Percentiles rank a stretch among this genome's conserved stretches.
Conservation (phyloP, 257 asterid species). For the Ligustrum vulgare region DNA sequence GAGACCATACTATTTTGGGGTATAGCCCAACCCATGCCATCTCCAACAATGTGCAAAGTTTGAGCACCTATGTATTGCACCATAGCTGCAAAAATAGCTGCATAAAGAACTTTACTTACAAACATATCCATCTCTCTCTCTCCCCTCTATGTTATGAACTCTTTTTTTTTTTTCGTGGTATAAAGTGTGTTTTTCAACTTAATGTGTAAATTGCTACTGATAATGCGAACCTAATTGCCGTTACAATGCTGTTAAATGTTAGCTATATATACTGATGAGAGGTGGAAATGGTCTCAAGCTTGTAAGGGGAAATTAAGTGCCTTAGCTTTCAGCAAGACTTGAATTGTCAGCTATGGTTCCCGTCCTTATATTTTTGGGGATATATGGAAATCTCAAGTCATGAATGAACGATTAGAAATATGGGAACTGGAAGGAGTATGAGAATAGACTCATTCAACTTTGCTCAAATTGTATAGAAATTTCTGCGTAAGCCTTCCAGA, state of each 20-base stretch:
- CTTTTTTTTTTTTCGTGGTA: neutral
- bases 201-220: neutral
- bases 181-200: neutral
- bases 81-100: constrained; percentile 20
- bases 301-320: neutral
- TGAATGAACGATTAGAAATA: neutral
- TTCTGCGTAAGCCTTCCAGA: neutral
- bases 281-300: neutral
- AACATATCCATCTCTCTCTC: constrained; percentile 16
- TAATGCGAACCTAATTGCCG: too few relatives aligned
- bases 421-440: neutral
- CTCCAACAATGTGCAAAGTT: constrained; percentile 39
- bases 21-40: constrained; percentile 34
- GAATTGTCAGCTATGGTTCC: neutral
- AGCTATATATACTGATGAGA: neutral
- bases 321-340: neutral
- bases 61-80: constrained; percentile 31
- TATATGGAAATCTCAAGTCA: too few relatives aligned
- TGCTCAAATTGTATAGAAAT: neutral
- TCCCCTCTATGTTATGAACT: too few relatives aligned
- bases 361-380: neutral
- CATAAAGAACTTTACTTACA: constrained; percentile 4
- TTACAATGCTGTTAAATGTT: neutral
- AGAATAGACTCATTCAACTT: neutral
- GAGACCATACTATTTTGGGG: constrained; percentile 28